Conservation (phyloP, 2,329 filamentous ascomycete species). For the Aspergillus niger region DNA sequence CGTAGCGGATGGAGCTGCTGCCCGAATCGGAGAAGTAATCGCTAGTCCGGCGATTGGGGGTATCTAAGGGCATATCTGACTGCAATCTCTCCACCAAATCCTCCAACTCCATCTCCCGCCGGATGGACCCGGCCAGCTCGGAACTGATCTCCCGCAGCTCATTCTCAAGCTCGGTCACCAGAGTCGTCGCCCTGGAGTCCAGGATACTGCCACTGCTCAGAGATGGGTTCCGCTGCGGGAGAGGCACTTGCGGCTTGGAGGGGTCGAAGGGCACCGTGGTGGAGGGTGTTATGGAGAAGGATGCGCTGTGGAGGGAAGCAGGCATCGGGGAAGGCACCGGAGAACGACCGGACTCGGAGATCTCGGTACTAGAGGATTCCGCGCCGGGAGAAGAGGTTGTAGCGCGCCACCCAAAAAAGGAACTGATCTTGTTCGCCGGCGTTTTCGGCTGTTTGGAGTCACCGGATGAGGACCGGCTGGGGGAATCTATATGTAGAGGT, state of each 20-base stretch:
- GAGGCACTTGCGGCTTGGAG: constrained; percentile 52
- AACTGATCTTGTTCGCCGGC: constrained; percentile 60
- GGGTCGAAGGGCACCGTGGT: constrained; percentile 54
- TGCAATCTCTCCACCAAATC: constrained; percentile 89
- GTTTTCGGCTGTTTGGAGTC: constrained; percentile 51
- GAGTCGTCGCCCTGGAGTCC: constrained; percentile 51
- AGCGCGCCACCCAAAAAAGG: constrained; percentile 68
- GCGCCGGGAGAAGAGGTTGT: constrained; percentile 55
- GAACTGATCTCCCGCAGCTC: constrained; percentile 91
- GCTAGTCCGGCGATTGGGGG: constrained; percentile 73
- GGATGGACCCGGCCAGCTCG: constrained; percentile 89
- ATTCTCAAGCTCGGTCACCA: constrained; percentile 88
- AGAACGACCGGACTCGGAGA: constrained; percentile 62
- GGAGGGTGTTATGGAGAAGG: constrained; percentile 37
- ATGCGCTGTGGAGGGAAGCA: constrained; percentile 36
- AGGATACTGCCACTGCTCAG: constrained; percentile 48
- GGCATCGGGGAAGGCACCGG: constrained; percentile 59
- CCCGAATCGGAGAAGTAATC: constrained; percentile 99
- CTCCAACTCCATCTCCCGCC: constrained; percentile 93
- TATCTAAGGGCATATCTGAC: constrained; percentile 63
- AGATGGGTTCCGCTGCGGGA: constrained; percentile 44
- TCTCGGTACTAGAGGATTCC: constrained; percentile 63
- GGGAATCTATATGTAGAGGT: constrained; percentile 48
- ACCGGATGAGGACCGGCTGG: constrained; percentile 37
- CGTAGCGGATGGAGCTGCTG: constrained; percentile 77